Evolutionary conservation across 139 green algal species (phyloP).

Genomic region (Nannochloris sp.): DNA sequence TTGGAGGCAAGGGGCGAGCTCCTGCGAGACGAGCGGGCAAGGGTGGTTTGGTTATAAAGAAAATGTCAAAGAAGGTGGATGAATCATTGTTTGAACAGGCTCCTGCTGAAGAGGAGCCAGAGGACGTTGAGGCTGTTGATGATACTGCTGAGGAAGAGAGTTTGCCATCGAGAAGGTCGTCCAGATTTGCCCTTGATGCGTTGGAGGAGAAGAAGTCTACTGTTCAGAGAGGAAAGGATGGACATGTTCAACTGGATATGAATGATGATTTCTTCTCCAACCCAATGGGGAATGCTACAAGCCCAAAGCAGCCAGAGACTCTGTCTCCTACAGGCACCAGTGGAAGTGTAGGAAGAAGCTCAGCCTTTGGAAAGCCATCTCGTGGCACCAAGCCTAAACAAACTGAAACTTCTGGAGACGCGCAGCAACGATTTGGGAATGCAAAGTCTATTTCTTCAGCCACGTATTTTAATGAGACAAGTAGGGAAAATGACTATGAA

Average conservation of each 20-base stretch:
- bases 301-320: neutral
- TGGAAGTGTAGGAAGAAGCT: neutral
- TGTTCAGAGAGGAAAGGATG: constrained; percentile 67
- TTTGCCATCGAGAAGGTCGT: constrained; percentile 12
- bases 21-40: constrained; percentile 1
- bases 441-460: constrained; percentile 83
- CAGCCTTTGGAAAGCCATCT: constrained; percentile 15
- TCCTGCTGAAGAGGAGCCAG: constrained; percentile 18
- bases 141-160: constrained; percentile 5
- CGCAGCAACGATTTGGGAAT: constrained; percentile 67
- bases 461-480: constrained; percentile 37
- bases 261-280: constrained; percentile 54
- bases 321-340: neutral
- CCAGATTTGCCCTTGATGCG: constrained; percentile 53
- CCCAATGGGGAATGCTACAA: constrained; percentile 17
- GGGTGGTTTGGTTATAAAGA: constrained; percentile 74
- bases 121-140: constrained; percentile 2
- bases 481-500: constrained; percentile 37
- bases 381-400: neutral
- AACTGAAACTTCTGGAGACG: constrained; percentile 5
- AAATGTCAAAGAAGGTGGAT: constrained; percentile 69
- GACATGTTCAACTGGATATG: constrained; percentile 56
- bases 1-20: constrained; percentile 19
- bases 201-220: constrained; percentile 28
- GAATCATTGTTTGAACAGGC: constrained; percentile 71